Evolutionary conservation across 495 filamentous ascomycete genomes (phyloP), one percentile per base, ranked within the genome.

Genomic region (Aspergillus sclerotioniger): DNA sequence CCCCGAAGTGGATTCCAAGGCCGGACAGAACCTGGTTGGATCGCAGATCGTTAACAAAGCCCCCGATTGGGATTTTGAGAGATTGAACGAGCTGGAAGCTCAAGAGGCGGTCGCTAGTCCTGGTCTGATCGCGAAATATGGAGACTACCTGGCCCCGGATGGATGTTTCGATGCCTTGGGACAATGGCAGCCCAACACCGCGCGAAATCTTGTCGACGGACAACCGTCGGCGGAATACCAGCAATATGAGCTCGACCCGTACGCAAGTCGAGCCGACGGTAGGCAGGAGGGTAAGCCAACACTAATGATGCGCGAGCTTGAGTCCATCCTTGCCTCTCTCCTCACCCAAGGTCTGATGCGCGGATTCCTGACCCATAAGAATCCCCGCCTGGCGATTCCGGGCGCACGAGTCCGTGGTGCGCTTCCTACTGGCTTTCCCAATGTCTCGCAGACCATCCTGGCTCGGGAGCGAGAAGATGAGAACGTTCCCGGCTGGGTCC

Each of bases 281-380:
- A 48, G 50, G 28, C 66, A 83, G 64, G 29, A 68, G 73, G 62
- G 73, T 74, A 57, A 84, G 63, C 63, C 79, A 44, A 68, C 75
- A 41, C 75, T 84, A 13, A 72, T 84, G 41, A 76, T 87, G 65
- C 71, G 81, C 1, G 87, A 87, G 61, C 78, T 96, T n/a, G 94
- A 96, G 71, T 83, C 80, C 3, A 84, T 91, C 3, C 76, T 95
- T 9, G 82, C 89, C 0, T 88, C 87, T 1, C 76, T 97, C 7
- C 80, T 96, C 15, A 85, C 87, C 28, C 90, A 96, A 69, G 88
- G 87, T 8, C 76, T 97, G n/a, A 79, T 97, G 51, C 85, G 87
- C 55, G 94, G 94, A 6, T 98, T 92, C 62, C 80, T 97, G 20
- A 89, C 89, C 10, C 89, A 94, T 62, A 75, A 80, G 32, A 85